Base-by-base conservation (phyloP, 345 rosid genomes). In the Pelargonium nanum region DNA sequence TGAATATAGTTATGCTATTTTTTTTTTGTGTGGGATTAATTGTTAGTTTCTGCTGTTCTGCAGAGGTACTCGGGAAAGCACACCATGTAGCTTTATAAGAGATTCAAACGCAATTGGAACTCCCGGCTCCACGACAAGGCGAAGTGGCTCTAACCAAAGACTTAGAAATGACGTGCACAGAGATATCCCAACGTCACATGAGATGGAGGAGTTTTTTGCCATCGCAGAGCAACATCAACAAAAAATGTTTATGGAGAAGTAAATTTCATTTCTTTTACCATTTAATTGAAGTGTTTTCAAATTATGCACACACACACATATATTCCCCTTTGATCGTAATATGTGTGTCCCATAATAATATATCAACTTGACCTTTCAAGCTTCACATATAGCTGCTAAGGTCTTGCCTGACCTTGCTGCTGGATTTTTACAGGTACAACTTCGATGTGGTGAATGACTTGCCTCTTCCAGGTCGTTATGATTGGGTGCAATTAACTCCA, bases 391-490 rank as follows among this genome's bases (percentile, higher is more conserved):
- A 40, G 2, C 13, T n/a, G 48, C 12, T 40, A 40, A 40, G 15
- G 48, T 17, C 48, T 40, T 10, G 15, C 15, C 16, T 40, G 12
- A 22, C 19, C 19, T 25, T 8, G 20, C 28, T 53, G 55, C 22
- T 55, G 24, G n/a, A 2, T 12, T 23, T 23, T 66, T 45, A 40
- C 83, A 79, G 83, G 68, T 79, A 76, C 74, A 79, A 91, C 88
- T 91, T 84, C 68, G 98, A 91, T 69, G 53, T 83, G 12, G 74
- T 68, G 64, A 86, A 75, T 53, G 96, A 83, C 25, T 20, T 67
- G 57, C 96, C 98, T 20, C 81, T 88, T n/a, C 81, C 86, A 0
- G 98, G 96, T 24, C 85, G 82, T 21, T 88, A 78, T 25, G 88
- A 85, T 28, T 88, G 98, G 98, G 83, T 72, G 64, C 81, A 78